Evolutionary conservation across 1,284 basidiomycete species (phyloP), one percentile per base, ranked within the genome.

Genomic region (Rhodotorula sp.): DNA sequence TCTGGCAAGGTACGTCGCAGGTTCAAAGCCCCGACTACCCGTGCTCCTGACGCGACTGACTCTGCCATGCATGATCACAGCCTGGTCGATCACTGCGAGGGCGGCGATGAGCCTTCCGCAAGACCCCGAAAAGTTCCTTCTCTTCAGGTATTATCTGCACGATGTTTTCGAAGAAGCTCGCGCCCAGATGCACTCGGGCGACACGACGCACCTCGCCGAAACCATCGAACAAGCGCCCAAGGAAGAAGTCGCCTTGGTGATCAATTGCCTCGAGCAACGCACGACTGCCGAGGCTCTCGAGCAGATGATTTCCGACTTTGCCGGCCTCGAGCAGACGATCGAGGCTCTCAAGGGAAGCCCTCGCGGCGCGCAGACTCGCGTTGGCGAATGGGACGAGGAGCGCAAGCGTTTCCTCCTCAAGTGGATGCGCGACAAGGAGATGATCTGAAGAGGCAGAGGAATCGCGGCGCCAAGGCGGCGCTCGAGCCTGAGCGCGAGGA

Each of bases 1-100:
- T 69, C 46, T 69, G 58, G 62, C 67, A 64, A 26, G 62, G 62
- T 64, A 6, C 39, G 62, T n/a, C 21, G 3, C 48, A 60, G 54
- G 62, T 62, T 26, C 58, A 43, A 21, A 47, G 65, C 60, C 46
- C 61, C 15, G 63, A 70, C 60, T 62, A 62, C 59, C 31, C 18
- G 5, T 21, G 46, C 6, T 70, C 64, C 21, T 62, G 47, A 60
- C 39, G 64, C 58, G n/a, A 23, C 49, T 31, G n/a, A 12, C 5
- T 18, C 15, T 26, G 20, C 46, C 26, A 8, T 46, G 31, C 34
- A 26, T 60, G 58, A 12, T 20, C 12, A 23, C 48, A 63, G 67
- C 56, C 15, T 47, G 46, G 31, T 54, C 58, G 34, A 18, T 58
- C n/a, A 63, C 67, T 39, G 61, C 66, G 20, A 54, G 67, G 47